These are phyloP conservation scores for Cryptococcus depauperatus DNA, from an alignment of 1,284 basidiomycete species.

Conservation along the genomic window DNA sequence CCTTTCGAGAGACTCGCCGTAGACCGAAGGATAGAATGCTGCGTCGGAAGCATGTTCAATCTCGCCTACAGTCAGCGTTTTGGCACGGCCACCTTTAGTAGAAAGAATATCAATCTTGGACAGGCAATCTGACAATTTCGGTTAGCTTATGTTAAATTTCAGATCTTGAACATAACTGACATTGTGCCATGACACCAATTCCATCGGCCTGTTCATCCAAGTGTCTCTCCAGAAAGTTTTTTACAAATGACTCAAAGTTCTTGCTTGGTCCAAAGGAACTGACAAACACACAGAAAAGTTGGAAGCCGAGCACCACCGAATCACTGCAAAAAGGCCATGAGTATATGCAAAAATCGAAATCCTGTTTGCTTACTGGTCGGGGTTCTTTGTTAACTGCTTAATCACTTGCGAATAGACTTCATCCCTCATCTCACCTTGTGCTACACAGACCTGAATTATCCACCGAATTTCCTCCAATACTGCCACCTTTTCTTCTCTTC, in stretches of 20 bases:
- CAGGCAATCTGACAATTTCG: slow-evolving; percentile 52
- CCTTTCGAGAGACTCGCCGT: slow-evolving; percentile 75
- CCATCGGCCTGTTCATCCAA: slow-evolving; percentile 54
- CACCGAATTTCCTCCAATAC: slow-evolving; percentile 77
- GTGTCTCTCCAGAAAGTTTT: slow-evolving; percentile 65
- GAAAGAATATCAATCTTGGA: slow-evolving; percentile 62
- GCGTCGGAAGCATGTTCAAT: slow-evolving; percentile 85
- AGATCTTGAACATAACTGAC: slow-evolving; percentile 23
- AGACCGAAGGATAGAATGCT: slow-evolving; percentile 86
- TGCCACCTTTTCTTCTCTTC: slow-evolving; percentile 28
- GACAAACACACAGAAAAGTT: slow-evolving; percentile 75
- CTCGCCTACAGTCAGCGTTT: slow-evolving; percentile 66
- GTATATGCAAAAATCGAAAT: neutral
- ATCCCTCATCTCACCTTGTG: slow-evolving; percentile 72
- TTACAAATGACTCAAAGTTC: slow-evolving; percentile 74
- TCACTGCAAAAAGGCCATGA: slow-evolving; percentile 60
- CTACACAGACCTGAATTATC: slow-evolving; percentile 68
- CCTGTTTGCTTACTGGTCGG: slow-evolving; percentile 60
- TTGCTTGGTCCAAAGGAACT: slow-evolving; percentile 84
- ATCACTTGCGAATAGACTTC: slow-evolving; percentile 86
- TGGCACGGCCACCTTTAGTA: slow-evolving; percentile 72
- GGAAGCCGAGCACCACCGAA: slow-evolving; percentile 80
- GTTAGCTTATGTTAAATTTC: neutral
- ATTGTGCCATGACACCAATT: slow-evolving; percentile 79
- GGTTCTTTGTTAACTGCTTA: slow-evolving; percentile 79